These are phyloP conservation scores for Discostella pseudostelligera DNA, from an alignment of 108 stramenopile species.

Conservation along the genomic window DNA sequence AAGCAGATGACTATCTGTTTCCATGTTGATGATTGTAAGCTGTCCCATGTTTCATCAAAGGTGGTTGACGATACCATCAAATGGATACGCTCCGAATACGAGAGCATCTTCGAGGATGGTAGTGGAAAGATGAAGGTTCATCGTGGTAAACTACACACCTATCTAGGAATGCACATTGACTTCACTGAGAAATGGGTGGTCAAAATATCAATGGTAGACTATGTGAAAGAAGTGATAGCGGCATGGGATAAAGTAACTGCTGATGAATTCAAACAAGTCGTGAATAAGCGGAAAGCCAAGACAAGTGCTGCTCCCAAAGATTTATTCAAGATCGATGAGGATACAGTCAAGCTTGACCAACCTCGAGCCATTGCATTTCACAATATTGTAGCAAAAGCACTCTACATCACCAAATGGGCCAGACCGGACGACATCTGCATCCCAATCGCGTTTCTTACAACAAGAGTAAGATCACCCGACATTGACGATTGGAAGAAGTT, in stretches of 20 bases:
- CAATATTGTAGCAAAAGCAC: conserved; percentile 12
- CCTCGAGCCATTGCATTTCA: neutral
- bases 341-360: neutral
- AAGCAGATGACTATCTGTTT: conserved; percentile 3
- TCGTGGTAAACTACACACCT: neutral
- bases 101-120: conserved; percentile 20
- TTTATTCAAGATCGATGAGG: conserved; percentile 9
- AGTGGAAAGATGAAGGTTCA: conserved; percentile 10
- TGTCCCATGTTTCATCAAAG: too few species aligned
- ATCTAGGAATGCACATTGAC: neutral
- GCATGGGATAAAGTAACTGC: neutral
- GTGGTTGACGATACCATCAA: conserved; percentile 5
- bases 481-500: conserved; percentile 49
- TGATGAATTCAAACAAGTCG: neutral
- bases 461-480: conserved; percentile 39
- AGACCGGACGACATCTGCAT: conserved; percentile 45
- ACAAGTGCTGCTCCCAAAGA: neutral
- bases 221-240: conserved; percentile 26
- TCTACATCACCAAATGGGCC: conserved; percentile 39
- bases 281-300: neutral
- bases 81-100: neutral
- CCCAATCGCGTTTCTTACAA: conserved; percentile 50
- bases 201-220: conserved; percentile 5
- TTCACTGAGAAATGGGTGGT: neutral
- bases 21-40: neutral